A percentile compares a stretch with the other conserved stretches of the same genome.
phyloP scores from a whole-genome alignment of 1,284 basidiomycete species.

The Megacollybia platyphylla region DNA sequence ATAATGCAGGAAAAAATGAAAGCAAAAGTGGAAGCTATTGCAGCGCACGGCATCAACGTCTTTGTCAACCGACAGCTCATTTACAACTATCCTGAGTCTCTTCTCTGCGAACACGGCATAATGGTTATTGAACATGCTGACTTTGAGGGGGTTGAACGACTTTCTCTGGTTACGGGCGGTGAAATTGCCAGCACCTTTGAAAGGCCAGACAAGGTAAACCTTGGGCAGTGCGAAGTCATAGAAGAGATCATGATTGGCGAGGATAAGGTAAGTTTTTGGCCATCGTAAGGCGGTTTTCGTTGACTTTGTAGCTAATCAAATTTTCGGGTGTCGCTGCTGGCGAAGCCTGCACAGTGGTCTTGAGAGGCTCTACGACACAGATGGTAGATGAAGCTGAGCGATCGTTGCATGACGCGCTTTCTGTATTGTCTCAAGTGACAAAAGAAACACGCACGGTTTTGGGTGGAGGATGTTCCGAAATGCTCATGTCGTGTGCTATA shows the following conservation, averaged over 20 bases:
- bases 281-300: not conserved
- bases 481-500: slow-evolving; percentile 92
- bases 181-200: slow-evolving; percentile 98
- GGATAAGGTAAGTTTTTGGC: slow-evolving; percentile 63
- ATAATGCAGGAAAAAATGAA: slow-evolving; percentile 90
- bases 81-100: slow-evolving; percentile 98
- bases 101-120: slow-evolving; percentile 90
- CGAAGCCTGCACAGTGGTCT: slow-evolving; percentile 96
- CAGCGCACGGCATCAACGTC: slow-evolving; percentile 90
- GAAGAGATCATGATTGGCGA: slow-evolving; percentile 99
- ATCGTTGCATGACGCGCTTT: slow-evolving; percentile 94
- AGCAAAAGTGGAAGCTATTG: slow-evolving; percentile 92
- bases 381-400: slow-evolving; percentile 99
- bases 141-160: slow-evolving; percentile 95
- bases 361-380: slow-evolving; percentile 93
- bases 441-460: slow-evolving; percentile 92
- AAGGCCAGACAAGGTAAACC: slow-evolving; percentile 84
- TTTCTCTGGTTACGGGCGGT: slow-evolving; percentile 94
- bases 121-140: slow-evolving; percentile 98
- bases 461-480: slow-evolving; percentile 96
- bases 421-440: slow-evolving; percentile 94
- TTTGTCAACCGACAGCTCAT: slow-evolving; percentile 99
- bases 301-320: slow-evolving; percentile 72
- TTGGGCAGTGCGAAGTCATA: slow-evolving; percentile 89
- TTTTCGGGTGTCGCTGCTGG: slow-evolving; percentile 98